Evolutionary conservation across 352 stramenopile species (phyloP).

Genomic region (Phytophthora vignae): DNA sequence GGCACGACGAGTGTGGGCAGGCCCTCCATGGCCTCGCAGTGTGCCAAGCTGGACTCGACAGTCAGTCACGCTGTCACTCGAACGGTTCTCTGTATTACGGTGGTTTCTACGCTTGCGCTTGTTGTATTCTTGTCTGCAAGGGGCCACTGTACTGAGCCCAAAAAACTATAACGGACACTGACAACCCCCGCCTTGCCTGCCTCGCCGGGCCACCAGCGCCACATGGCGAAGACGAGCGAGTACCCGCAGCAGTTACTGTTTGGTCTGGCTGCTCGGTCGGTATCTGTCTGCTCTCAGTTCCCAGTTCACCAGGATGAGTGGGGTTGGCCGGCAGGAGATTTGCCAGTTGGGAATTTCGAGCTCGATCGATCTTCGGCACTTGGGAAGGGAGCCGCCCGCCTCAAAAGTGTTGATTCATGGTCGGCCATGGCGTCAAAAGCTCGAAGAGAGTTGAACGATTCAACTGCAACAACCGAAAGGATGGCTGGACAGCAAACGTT

Average conservation of each 20-base stretch:
- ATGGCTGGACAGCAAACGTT: neutral
- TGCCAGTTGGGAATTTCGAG: neutral
- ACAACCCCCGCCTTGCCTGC: neutral
- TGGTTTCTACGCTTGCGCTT: slow-evolving; percentile 14
- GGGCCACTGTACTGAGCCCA: neutral
- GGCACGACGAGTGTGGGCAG: slow-evolving; percentile 76
- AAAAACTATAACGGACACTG: slow-evolving; percentile 30
- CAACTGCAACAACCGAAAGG: neutral
- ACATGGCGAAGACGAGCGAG: slow-evolving; percentile 11
- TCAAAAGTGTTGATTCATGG: slow-evolving; percentile 24
- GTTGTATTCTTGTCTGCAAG: slow-evolving; percentile 24
- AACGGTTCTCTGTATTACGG: slow-evolving; percentile 2
- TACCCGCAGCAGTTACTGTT: slow-evolving; percentile 3
- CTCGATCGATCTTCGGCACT: neutral
- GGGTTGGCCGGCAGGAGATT: neutral
- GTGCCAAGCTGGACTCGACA: slow-evolving; percentile 13
- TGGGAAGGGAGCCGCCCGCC: neutral
- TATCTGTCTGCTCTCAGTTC: neutral
- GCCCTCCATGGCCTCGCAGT: slow-evolving; percentile 26
- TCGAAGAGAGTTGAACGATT: neutral
- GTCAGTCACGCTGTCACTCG: neutral
- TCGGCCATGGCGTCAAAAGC: neutral
- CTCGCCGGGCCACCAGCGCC: neutral
- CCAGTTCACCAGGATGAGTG: neutral
- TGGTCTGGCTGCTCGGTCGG: neutral